A percentile compares a stretch with the other conserved stretches of the same genome.
Evolutionary conservation across 2,329 filamentous ascomycete genomes (phyloP).

Genomic region (Thielaviopsis populi): DNA sequence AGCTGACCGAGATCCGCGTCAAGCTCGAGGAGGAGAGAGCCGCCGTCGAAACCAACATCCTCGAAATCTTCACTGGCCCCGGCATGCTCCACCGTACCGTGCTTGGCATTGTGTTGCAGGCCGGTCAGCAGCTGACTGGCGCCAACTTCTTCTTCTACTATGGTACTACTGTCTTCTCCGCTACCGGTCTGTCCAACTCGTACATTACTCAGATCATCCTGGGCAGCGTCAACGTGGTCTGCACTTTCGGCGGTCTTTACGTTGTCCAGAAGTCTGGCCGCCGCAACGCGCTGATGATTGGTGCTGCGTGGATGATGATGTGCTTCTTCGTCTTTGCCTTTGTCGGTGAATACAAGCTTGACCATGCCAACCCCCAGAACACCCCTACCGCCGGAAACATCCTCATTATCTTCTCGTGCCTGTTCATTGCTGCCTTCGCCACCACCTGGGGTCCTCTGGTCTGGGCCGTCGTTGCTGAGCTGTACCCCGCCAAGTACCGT

Average conservation of each 20-base stretch:
- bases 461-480: slow-evolving; percentile 50
- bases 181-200: slow-evolving; percentile 48
- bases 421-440: slow-evolving; percentile 54
- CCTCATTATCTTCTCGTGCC: slow-evolving; percentile 53
- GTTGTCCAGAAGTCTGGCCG: slow-evolving; percentile 51
- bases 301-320: slow-evolving; percentile 45
- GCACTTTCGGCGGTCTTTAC: slow-evolving; percentile 50
- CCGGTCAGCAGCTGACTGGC: slow-evolving; percentile 53
- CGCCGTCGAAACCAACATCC: slow-evolving; percentile 33
- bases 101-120: slow-evolving; percentile 47
- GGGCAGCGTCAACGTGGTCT: slow-evolving; percentile 50
- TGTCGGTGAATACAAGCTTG: slow-evolving; percentile 32
- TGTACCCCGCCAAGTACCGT: slow-evolving; percentile 45
- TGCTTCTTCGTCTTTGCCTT: slow-evolving; percentile 38
- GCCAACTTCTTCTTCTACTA: slow-evolving; percentile 57
- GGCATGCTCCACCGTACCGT: slow-evolving; percentile 50
- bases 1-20: slow-evolving; percentile 37
- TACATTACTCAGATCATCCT: slow-evolving; percentile 56
- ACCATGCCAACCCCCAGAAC: slow-evolving; percentile 28
- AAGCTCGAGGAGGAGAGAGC: slow-evolving; percentile 36
- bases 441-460: slow-evolving; percentile 56
- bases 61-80: slow-evolving; percentile 52
- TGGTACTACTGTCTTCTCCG: slow-evolving; percentile 48
- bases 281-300: slow-evolving; percentile 45
- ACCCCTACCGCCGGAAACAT: slow-evolving; percentile 38